These are phyloP conservation scores for Perilla frutescens DNA, from an alignment of 257 asterid species.

Conservation along the genomic window DNA sequence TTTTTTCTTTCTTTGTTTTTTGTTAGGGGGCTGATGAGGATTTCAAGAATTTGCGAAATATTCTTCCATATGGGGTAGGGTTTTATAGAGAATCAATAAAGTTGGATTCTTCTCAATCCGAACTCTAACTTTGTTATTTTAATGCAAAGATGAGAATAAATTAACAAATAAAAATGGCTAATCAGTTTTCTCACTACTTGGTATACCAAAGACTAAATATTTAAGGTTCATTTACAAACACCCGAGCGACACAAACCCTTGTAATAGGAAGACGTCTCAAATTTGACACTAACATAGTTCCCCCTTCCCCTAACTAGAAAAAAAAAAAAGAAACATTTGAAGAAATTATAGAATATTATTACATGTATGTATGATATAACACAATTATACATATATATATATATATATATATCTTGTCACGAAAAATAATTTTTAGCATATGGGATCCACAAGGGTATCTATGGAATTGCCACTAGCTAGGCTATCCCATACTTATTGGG, in stretches of 20 bases:
- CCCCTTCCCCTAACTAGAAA: too few relatives aligned
- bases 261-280: too few relatives aligned
- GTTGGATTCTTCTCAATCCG: conserved; percentile 63
- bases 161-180: neutral
- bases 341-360: too few relatives aligned
- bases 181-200: neutral
- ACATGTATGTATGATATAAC: too few relatives aligned
- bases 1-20: neutral
- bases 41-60: conserved; percentile 40
- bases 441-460: conserved; percentile 37
- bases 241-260: too few relatives aligned
- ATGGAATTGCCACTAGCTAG: conserved; percentile 3
- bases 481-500: conserved; percentile 31
- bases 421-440: too few relatives aligned
- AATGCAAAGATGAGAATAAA: conserved; percentile 12
- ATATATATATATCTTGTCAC: too few relatives aligned
- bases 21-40: conserved; percentile 30
- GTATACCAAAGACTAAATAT: too few relatives aligned
- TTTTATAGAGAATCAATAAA: conserved; percentile 42
- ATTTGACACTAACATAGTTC: too few relatives aligned
- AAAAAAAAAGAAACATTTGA: too few relatives aligned
- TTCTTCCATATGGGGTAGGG: conserved; percentile 43
- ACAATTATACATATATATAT: too few relatives aligned
- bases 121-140: neutral
- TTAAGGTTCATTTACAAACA: too few relatives aligned